Percentiles rank a stretch among this genome's conserved stretches.
Evolutionary conservation across 2,329 filamentous ascomycete species (phyloP).

Genomic region (Trichophyton simii): DNA sequence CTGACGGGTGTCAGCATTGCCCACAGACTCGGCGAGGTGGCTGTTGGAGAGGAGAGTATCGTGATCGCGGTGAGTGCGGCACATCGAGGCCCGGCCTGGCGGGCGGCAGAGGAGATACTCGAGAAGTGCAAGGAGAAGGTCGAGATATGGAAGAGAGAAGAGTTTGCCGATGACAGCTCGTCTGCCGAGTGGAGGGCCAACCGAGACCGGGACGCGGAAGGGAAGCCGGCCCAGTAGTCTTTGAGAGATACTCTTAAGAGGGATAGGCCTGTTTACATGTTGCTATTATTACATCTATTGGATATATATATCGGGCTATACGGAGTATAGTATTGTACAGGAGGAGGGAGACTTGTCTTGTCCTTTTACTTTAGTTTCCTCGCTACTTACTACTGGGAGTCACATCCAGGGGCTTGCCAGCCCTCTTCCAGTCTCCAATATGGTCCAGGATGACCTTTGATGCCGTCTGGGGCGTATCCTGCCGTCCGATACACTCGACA

Average conservation of each 20-base stretch:
- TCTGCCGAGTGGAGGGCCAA: constrained; percentile 72
- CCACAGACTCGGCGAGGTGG: constrained; percentile 74
- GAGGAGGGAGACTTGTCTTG: background rate
- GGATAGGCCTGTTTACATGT: background rate
- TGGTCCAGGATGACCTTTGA: constrained; percentile 76
- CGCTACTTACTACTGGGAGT: constrained; percentile 9
- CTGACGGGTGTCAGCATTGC: constrained; percentile 65
- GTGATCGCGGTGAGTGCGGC: constrained; percentile 73
- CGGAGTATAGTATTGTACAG: background rate
- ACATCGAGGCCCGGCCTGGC: constrained; percentile 76
- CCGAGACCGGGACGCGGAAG: constrained; percentile 52
- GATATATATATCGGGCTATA: background rate
- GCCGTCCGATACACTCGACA: constrained; percentile 87
- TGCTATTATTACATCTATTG: background rate
- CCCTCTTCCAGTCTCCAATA: constrained; percentile 61
- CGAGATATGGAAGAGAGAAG: constrained; percentile 94
- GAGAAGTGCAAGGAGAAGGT: constrained; percentile 74
- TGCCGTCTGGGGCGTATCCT: constrained; percentile 80
- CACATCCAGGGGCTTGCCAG: constrained; percentile 40
- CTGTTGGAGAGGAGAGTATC: constrained; percentile 87
- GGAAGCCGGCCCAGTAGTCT: constrained; percentile 13
- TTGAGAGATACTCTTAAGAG: no score
- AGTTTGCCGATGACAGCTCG: constrained; percentile 55
- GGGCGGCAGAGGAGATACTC: constrained; percentile 74
- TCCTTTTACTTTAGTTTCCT: background rate